phyloP scores from a whole-genome alignment of 2,329 filamentous ascomycete genomes.

The Ophiostoma ulmi region DNA sequence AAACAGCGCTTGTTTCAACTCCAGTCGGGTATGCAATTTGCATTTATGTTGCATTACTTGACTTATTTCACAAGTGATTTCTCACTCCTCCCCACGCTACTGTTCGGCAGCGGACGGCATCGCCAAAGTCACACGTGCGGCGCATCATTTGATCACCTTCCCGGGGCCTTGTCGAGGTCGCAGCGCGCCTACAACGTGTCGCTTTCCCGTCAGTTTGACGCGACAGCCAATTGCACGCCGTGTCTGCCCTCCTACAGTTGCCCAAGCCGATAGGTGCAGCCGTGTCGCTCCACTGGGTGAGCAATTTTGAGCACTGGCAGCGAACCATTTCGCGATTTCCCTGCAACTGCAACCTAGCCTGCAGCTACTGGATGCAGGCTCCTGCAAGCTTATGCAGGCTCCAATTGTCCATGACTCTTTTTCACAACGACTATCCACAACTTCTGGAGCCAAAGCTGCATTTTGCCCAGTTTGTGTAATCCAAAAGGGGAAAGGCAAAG shows the following conservation, averaged over 20 bases:
- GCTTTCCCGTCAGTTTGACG: slow-evolving; percentile 30
- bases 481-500: background rate
- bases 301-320: slow-evolving; percentile 31
- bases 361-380: slow-evolving; percentile 22
- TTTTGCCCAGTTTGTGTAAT: background rate
- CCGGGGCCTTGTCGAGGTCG: background rate
- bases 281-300: slow-evolving; percentile 17
- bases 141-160: background rate
- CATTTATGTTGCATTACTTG: too few relatives aligned
- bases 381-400: slow-evolving; percentile 11
- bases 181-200: slow-evolving; percentile 29
- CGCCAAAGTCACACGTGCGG: background rate
- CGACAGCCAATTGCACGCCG: slow-evolving; percentile 22
- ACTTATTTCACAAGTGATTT: too few relatives aligned
- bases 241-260: slow-evolving; percentile 18
- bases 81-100: background rate
- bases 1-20: too few relatives aligned
- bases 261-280: slow-evolving; percentile 20
- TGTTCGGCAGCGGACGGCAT: background rate
- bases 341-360: slow-evolving; percentile 25
- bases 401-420: slow-evolving; percentile 2
- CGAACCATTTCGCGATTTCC: slow-evolving; percentile 28
- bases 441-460: background rate
- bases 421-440: background rate
- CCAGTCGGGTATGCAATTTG: too few relatives aligned